These are phyloP conservation scores for Aspergillus luchuensis DNA, from an alignment of 2,329 filamentous ascomycete species.

Conservation along the genomic window DNA sequence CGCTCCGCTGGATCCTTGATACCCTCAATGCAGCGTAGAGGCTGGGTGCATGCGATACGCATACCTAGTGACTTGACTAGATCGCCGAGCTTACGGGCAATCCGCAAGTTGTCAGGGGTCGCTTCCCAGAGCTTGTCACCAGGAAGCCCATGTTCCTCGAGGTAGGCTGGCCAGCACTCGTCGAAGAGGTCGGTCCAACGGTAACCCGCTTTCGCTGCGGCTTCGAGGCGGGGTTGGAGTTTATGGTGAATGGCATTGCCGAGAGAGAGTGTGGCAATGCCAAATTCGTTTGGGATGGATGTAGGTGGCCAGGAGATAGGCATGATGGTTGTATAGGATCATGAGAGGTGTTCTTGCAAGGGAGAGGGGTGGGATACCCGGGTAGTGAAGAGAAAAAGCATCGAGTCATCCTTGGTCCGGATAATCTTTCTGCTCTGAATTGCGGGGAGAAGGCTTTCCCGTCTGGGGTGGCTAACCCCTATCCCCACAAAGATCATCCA, in stretches of 20 bases:
- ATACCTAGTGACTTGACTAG: constrained; percentile 35
- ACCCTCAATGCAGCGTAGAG: constrained; percentile 35
- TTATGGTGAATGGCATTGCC: constrained; percentile 32
- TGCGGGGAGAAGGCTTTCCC: constrained; percentile 3
- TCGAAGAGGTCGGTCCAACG: constrained; percentile 39
- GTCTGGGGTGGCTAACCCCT: background rate
- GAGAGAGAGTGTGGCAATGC: constrained; percentile 38
- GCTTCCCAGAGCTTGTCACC: constrained; percentile 33
- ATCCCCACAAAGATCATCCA: background rate
- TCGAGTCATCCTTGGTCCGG: background rate
- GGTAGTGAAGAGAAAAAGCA: background rate
- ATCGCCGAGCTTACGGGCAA: constrained; percentile 32
- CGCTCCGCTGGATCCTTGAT: constrained; percentile 33
- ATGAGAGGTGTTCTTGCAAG: background rate
- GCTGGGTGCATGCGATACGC: constrained; percentile 37
- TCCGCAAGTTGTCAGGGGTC: constrained; percentile 27
- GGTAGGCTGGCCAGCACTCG: constrained; percentile 38
- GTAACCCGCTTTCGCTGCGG: constrained; percentile 34
- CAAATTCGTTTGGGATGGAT: constrained; percentile 24
- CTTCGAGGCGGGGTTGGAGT: constrained; percentile 31
- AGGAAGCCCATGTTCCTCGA: constrained; percentile 30
- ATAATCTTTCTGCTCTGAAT: background rate
- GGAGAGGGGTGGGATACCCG: background rate
- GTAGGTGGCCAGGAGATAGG: constrained; percentile 20
- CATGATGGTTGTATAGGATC: constrained; percentile 12